Conservation (phyloP, 1,284 basidiomycete genomes). For the Entoloma clypeatum region DNA sequence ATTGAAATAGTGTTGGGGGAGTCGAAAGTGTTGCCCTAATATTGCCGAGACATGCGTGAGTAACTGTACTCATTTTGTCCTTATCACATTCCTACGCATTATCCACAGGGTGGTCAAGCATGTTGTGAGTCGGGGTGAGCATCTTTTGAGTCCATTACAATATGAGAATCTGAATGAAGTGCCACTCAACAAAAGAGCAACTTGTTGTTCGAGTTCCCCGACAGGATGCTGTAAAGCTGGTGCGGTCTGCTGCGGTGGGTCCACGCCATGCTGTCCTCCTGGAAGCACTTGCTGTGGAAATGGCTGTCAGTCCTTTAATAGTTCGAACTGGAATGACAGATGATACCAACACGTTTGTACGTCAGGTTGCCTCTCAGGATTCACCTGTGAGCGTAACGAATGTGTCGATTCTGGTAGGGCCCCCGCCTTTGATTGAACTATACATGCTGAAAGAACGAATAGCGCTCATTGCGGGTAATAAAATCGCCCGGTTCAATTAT, state of each 20-base stretch:
- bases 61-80: no score
- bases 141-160: no score
- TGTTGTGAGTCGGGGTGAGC: no score
- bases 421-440: not conserved
- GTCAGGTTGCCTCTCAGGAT: constrained; percentile 4
- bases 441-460: not conserved
- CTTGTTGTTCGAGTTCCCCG: not conserved
- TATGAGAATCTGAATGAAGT: no score
- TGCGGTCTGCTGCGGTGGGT: not conserved
- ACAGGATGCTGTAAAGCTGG: not conserved
- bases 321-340: not conserved
- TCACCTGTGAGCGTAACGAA: constrained; percentile 9
- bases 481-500: constrained; percentile 8
- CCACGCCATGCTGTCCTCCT: constrained; percentile 3
- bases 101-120: no score
- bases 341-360: not conserved
- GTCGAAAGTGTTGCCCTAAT: no score
- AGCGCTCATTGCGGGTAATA: not conserved
- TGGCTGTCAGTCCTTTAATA: not conserved
- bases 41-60: no score
- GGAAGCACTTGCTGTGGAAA: constrained; percentile 6
- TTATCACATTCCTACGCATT: no score
- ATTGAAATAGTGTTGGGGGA: constrained; percentile 2
- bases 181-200: constrained; percentile 2
- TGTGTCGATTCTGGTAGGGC: constrained; percentile 4